Evolutionary conservation across 2,329 filamentous ascomycete genomes (phyloP).

Genomic region (Scedosporium dehoogii): DNA sequence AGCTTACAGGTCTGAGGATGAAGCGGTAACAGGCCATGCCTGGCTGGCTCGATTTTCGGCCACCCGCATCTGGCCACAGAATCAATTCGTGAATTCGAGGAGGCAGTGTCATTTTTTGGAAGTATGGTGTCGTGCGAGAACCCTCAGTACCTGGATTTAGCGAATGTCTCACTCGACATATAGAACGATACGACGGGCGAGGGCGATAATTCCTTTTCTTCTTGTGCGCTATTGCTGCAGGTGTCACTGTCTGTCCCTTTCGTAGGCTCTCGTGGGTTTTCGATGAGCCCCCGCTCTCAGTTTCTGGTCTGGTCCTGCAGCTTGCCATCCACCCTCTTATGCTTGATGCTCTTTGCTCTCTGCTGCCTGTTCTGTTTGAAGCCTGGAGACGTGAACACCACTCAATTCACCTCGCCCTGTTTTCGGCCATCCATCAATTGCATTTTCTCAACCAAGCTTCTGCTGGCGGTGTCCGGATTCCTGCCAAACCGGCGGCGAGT

Average conservation of each 20-base stretch:
- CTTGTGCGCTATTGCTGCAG: background rate
- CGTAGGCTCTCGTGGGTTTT: background rate
- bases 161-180: background rate
- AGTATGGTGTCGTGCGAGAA: background rate
- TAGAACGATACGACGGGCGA: background rate
- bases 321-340: background rate
- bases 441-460: background rate
- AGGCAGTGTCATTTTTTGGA: background rate
- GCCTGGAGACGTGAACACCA: constrained; percentile 4
- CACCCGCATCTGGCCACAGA: background rate
- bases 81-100: background rate
- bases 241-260: background rate
- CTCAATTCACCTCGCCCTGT: background rate
- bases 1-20: too few species aligned
- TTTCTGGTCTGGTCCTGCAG: background rate
- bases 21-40: background rate
- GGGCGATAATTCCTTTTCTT: background rate
- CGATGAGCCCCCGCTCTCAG: background rate
- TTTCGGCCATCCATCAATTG: background rate
- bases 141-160: background rate
- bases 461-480: background rate
- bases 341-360: background rate
- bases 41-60: background rate
- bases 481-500: background rate
- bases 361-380: constrained; percentile 4